Evolutionary conservation across 345 rosid species (phyloP), one percentile per base, ranked within the genome.

Genomic region (Aegle marmelos): DNA sequence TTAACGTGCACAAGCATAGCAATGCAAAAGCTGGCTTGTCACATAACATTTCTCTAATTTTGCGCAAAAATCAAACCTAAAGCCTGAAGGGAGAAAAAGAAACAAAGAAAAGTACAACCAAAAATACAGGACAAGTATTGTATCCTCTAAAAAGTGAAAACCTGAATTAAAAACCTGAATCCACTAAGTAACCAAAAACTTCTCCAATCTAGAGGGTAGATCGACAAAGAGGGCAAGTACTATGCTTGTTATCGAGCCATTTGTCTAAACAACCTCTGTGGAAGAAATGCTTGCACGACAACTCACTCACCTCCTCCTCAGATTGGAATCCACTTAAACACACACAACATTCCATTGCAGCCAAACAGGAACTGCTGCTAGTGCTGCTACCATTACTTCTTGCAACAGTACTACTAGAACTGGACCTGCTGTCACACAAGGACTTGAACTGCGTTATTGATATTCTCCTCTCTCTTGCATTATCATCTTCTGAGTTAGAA

Each of bases 281-380:
- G 81, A 91, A 93, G 89, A 87, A 90, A 85, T 95, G 98, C 89
- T 87, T 90, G 90, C 98, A 95, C 67, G 88, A 83, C 81, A 95
- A 79, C 80, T 91, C 94, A 76, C 93, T 91, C 81, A 91, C 94
- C 86, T 95, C 93, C 63, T 93, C 97, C 56, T 91, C 93, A 30
- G 82, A 92, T 77, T 89, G 86, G 80, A 89, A 95, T 85, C 91
- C 84, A 81, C 87, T 84, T 13, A 94, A 81, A 78, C 98, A 94
- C 45, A 93, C 97, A 82, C 95, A 88, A 78, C 98, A 94, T 66
- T 88, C 91, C 27, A 53, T 53, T 53, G 16, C 62, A 50, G 33
- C 54, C 36, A 58, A 30, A 13, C 74, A 54, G 37, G 61, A 58
- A 25, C 31, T 65, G 50, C 65, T 59, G 7, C 73, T 14, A 9